Percentiles rank a stretch among this genome's conserved stretches.
Conservation (phyloP, 805 yeast genomes). For the Saturnispora galanensis region DNA sequence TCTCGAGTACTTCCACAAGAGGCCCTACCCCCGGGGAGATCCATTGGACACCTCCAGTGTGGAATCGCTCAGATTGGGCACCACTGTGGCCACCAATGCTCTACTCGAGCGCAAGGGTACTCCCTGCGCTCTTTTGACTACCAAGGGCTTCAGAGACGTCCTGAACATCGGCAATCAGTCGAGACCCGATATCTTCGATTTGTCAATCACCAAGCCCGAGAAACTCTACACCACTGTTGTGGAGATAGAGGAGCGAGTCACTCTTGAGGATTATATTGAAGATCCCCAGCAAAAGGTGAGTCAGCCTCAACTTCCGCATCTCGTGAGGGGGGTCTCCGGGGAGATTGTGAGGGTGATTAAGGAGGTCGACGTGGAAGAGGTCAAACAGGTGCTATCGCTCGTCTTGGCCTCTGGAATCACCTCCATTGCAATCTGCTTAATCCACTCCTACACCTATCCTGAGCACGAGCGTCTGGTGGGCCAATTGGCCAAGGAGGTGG, state of each 20-base stretch:
- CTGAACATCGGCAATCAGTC: constrained; percentile 83
- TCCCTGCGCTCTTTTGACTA: constrained; percentile 72
- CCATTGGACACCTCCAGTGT: constrained; percentile 56
- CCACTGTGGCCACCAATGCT: constrained; percentile 95
- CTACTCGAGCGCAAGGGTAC: constrained; percentile 89
- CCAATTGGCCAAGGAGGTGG: constrained; percentile 49
- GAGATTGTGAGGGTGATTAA: constrained; percentile 53
- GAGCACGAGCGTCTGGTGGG: constrained; percentile 58
- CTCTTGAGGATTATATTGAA: constrained; percentile 71
- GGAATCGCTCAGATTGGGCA: constrained; percentile 75
- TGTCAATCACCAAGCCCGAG: constrained; percentile 62
- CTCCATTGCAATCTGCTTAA: constrained; percentile 61
- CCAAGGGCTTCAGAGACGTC: constrained; percentile 82
- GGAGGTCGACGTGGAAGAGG: constrained; percentile 36
- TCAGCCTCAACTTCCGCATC: constrained; percentile 14
- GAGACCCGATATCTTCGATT: constrained; percentile 81
- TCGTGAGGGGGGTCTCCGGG: constrained; percentile 53
- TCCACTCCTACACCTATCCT: constrained; percentile 68
- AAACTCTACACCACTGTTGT: constrained; percentile 66
- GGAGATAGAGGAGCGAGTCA: constrained; percentile 86
- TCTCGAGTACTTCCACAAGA: constrained; percentile 48
- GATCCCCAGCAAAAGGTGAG: constrained; percentile 39
- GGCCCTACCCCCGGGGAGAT: constrained; percentile 45
- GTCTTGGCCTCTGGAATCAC: constrained; percentile 49
- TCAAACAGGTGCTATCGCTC: constrained; percentile 32